Evolutionary conservation across 805 yeast species (phyloP), one percentile per base, ranked within the genome.

Genomic region (Pichia insulana): DNA sequence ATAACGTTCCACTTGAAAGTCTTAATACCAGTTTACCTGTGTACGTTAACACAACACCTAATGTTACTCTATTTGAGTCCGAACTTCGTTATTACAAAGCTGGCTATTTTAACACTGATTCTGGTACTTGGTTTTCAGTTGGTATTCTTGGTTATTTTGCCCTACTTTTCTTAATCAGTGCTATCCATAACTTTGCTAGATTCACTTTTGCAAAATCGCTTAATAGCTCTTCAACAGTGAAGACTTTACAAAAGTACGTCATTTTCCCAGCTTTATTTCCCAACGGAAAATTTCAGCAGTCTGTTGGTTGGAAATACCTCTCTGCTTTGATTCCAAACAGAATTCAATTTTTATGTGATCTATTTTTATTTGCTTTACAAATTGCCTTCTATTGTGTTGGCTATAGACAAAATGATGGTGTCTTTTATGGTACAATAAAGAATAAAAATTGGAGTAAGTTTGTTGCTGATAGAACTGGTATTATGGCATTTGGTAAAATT

Each of bases 211-310:
- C 55, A 1, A 64, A 57, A 44, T 59, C 62, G 3, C 15, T 47
- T 2, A 47, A 46, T 17, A 37, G 34, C 10, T 40, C 47, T 2
- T 25, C 20, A 18, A 13, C 56, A 5, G 44, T 64, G 3, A 69
- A 65, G 40, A 45, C 54, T 47, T 45, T 64, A 34, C 55, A 74
- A 44, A 56, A 59, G 8, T 48, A 54, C 19, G 32, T 71, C 7
- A 56, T 67, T 0, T 47, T 67, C 2, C 75, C 77, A n/a, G 69
- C 76, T 0, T 38, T 58, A 17, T 26, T 47, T 17, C 56, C 59
- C 31, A 44, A 44, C 11, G 62, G 61, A 26, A 45, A 41, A 19
- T 44, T 46, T 20, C 26, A 51, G 2, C 38, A 48, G 34, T 37
- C 44, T 7, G 46, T 38, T 15, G 57, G 55, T 4, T 49, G 39